Percentiles rank a stretch among this genome's conserved stretches.
Evolutionary conservation across 2,329 filamentous ascomycete species (phyloP).

Genomic region (Alternaria sp.): DNA sequence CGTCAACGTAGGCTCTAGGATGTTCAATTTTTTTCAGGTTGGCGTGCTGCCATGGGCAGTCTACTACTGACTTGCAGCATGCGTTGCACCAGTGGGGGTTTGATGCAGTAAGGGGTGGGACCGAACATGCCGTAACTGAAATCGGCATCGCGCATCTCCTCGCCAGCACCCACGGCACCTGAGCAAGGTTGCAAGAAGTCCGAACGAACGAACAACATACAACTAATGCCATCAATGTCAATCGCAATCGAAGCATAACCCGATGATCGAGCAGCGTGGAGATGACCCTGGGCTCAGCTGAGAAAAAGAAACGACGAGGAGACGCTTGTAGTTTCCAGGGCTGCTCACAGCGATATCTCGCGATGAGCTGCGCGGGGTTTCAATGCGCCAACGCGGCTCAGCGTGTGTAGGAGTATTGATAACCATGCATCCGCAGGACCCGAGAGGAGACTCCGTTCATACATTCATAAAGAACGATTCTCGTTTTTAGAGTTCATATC

Average conservation of each 20-base stretch:
- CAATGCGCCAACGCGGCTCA: not conserved
- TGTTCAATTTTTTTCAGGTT: no score
- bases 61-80: no score
- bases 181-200: not conserved
- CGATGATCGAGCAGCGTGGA: not conserved
- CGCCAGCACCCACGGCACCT: not conserved
- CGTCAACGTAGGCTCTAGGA: no score
- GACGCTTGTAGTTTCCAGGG: not conserved
- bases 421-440: not conserved
- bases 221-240: not conserved
- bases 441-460: not conserved
- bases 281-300: not conserved
- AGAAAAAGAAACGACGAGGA: not conserved
- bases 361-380: not conserved
- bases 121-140: not conserved
- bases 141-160: not conserved
- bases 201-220: not conserved
- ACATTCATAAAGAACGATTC: not conserved
- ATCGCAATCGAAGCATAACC: not conserved
- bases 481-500: not conserved
- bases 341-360: not conserved
- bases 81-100: no score
- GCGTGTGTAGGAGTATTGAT: not conserved
- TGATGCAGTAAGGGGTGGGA: not conserved
- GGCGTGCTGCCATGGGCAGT: no score